Conservation (phyloP, 2,329 filamentous ascomycete species). For the Beauveria australis region DNA sequence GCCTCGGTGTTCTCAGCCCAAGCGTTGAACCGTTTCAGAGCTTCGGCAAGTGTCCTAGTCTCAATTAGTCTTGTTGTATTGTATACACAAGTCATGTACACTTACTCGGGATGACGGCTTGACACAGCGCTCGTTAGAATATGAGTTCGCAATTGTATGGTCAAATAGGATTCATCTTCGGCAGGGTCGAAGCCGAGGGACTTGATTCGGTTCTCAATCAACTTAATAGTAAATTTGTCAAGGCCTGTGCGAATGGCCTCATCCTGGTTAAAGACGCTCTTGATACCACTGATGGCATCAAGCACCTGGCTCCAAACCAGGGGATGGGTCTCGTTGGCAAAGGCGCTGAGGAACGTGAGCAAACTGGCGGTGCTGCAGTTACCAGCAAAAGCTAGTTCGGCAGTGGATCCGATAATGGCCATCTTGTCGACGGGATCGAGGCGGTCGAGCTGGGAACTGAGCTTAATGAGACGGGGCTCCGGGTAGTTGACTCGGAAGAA, state of each 20-base stretch:
- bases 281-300: slow-evolving; percentile 65
- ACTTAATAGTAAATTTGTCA: slow-evolving; percentile 68
- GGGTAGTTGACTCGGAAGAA: slow-evolving; percentile 93
- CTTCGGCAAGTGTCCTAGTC: slow-evolving; percentile 59
- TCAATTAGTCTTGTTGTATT: slow-evolving; percentile 10
- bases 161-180: slow-evolving; percentile 72
- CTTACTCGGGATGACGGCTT: slow-evolving; percentile 67
- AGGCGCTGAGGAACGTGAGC: slow-evolving; percentile 76
- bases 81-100: slow-evolving; percentile 10
- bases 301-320: slow-evolving; percentile 85
- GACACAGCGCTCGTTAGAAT: slow-evolving; percentile 69
- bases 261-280: slow-evolving; percentile 77
- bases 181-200: slow-evolving; percentile 79
- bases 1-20: slow-evolving; percentile 63
- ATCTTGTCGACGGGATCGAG: slow-evolving; percentile 87
- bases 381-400: slow-evolving; percentile 80
- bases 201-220: slow-evolving; percentile 67
- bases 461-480: slow-evolving; percentile 68
- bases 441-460: slow-evolving; percentile 67
- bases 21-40: slow-evolving; percentile 69
- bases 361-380: slow-evolving; percentile 75
- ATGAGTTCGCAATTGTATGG: slow-evolving; percentile 71
- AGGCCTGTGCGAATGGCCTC: slow-evolving; percentile 63
- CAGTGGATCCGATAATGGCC: slow-evolving; percentile 80
- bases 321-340: slow-evolving; percentile 72